Percentiles rank a stretch among this genome's conserved stretches.
These are phyloP conservation scores for Thyridium curvatum DNA, from an alignment of 2,329 filamentous ascomycete species.

Conservation along the genomic window DNA sequence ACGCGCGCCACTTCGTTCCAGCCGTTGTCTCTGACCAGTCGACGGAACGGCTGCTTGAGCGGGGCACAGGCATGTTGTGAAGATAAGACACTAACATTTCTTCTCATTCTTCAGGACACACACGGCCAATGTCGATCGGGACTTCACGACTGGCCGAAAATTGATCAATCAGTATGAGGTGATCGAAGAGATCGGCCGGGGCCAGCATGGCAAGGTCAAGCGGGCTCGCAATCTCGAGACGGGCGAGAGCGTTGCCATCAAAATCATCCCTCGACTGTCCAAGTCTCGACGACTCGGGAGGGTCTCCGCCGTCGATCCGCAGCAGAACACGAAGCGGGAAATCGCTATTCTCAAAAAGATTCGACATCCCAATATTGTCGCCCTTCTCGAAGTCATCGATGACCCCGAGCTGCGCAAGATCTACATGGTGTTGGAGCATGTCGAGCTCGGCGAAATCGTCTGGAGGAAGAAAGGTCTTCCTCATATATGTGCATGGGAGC, in stretches of 20 bases:
- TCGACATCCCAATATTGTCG: slow-evolving; percentile 93
- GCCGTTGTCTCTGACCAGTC: background rate
- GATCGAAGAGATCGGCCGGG: slow-evolving; percentile 90
- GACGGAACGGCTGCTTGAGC: background rate
- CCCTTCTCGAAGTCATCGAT: slow-evolving; percentile 92
- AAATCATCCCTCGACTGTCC: slow-evolving; percentile 94
- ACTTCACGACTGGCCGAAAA: slow-evolving; percentile 85
- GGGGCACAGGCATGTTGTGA: background rate
- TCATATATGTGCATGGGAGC: slow-evolving; percentile 78
- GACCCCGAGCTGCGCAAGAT: slow-evolving; percentile 96
- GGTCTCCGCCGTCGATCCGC: slow-evolving; percentile 57
- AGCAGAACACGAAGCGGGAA: slow-evolving; percentile 86
- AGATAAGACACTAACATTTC: background rate
- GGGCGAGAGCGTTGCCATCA: slow-evolving; percentile 83
- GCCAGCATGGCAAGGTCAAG: slow-evolving; percentile 97
- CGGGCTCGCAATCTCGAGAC: slow-evolving; percentile 75
- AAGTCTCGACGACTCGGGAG: slow-evolving; percentile 89
- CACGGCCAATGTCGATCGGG: slow-evolving; percentile 84
- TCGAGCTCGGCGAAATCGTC: slow-evolving; percentile 86
- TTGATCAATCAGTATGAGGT: slow-evolving; percentile 98
- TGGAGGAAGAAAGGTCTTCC: slow-evolving; percentile 87
- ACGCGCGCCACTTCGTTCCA: background rate
- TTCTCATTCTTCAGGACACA: slow-evolving; percentile 56
- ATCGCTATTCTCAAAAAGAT: slow-evolving; percentile 99
- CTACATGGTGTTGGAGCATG: slow-evolving; percentile 94